Conservation (phyloP, 1,284 basidiomycete genomes). For the Apiotrichum siamense region DNA sequence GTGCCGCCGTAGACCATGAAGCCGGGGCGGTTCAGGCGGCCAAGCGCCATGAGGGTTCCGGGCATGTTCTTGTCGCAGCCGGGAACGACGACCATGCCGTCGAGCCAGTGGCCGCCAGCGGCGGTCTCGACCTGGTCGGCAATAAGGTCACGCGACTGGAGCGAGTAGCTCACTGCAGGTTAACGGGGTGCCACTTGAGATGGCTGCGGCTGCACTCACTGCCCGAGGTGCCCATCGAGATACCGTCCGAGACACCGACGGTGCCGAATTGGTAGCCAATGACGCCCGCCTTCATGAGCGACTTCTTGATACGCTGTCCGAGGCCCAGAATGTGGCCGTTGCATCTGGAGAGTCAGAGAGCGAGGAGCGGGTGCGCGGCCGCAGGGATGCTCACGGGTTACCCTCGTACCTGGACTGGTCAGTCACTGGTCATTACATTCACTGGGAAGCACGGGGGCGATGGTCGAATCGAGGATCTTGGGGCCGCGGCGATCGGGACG, state of each 20-base stretch:
- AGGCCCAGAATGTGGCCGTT: constrained; percentile 87
- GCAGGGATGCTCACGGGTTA: constrained; percentile 58
- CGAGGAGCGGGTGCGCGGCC: not conserved
- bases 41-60: constrained; percentile 86
- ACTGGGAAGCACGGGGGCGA: too few species aligned
- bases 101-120: constrained; percentile 96
- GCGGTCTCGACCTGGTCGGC: constrained; percentile 94
- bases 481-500: too few species aligned
- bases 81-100: constrained; percentile 92
- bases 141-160: constrained; percentile 93
- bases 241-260: constrained; percentile 93
- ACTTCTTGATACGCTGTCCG: constrained; percentile 77
- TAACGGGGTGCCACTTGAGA: too few species aligned
- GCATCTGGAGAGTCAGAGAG: constrained; percentile 55
- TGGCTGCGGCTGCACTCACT: constrained; percentile 47
- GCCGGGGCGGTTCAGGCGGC: constrained; percentile 86
- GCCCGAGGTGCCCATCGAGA: constrained; percentile 89
- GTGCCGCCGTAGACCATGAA: constrained; percentile 96
- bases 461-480: too few species aligned
- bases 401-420: constrained; percentile 69
- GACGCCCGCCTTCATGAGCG: constrained; percentile 64
- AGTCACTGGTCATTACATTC: constrained; percentile 11
- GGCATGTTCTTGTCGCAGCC: constrained; percentile 99
- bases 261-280: constrained; percentile 97
- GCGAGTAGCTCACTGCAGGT: constrained; percentile 70